phyloP scores from a whole-genome alignment of 2,329 filamentous ascomycete genomes.

The Fulvia fulva region DNA sequence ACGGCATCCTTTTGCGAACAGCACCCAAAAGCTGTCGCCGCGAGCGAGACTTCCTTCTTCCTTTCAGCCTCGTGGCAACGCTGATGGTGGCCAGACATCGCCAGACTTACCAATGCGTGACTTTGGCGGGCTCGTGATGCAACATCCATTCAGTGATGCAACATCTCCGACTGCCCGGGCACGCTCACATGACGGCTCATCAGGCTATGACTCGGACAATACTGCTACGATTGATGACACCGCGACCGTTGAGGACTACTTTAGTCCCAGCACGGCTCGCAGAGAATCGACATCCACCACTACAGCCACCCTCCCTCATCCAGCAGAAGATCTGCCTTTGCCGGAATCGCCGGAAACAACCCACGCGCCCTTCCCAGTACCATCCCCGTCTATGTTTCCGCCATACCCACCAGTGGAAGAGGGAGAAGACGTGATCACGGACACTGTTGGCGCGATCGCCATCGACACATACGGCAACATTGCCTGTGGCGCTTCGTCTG shows the following conservation, averaged over 20 bases:
- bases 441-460: constrained; percentile 94
- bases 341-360: not conserved
- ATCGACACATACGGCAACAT: constrained; percentile 83
- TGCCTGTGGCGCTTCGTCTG: constrained; percentile 91
- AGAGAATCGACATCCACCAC: not conserved
- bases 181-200: constrained; percentile 39
- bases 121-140: not conserved
- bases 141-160: not conserved
- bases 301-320: not conserved
- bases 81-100: constrained; percentile 18
- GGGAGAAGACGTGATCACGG: constrained; percentile 65
- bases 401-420: not conserved
- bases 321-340: not conserved
- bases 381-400: not conserved
- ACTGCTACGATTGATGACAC: constrained; percentile 4
- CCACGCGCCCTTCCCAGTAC: not conserved
- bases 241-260: not conserved
- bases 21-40: constrained; percentile 34
- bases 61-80: not conserved
- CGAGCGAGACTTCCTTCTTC: not conserved
- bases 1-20: constrained; percentile 41
- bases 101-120: not conserved
- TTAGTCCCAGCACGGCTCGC: not conserved
- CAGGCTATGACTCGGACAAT: constrained; percentile 27
- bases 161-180: not conserved